Conservation (phyloP, 345 rosid species). For the Eucalyptus pauciflora region DNA sequence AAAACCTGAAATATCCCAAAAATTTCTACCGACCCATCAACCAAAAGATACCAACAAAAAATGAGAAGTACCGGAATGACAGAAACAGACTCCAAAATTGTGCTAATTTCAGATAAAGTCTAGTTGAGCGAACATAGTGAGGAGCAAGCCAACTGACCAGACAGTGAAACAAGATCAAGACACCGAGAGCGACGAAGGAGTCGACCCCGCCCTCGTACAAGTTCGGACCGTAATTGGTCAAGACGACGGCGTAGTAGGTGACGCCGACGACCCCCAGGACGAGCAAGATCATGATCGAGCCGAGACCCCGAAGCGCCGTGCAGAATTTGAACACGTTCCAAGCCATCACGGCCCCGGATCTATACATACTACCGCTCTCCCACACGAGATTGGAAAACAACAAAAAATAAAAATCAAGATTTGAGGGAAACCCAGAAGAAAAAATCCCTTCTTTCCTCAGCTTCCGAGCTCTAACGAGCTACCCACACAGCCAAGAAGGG, state of each 20-base stretch:
- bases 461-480: background rate
- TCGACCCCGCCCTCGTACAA: slow-evolving; percentile 56
- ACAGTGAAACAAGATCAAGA: slow-evolving; percentile 65
- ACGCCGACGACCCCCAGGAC: slow-evolving; percentile 92
- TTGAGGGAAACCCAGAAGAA: background rate
- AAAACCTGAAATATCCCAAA: background rate
- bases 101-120: background rate
- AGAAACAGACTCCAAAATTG: background rate
- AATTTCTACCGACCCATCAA: background rate
- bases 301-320: slow-evolving; percentile 82
- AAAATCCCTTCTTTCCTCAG: background rate
- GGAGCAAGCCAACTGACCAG: slow-evolving; percentile 28
- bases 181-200: slow-evolving; percentile 39
- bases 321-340: slow-evolving; percentile 99
- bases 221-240: slow-evolving; percentile 81
- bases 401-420: background rate
- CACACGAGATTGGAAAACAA: background rate
- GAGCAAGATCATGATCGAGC: slow-evolving; percentile 93
- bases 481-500: background rate
- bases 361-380: background rate
- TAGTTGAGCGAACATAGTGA: background rate
- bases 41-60: background rate
- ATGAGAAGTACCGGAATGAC: background rate
- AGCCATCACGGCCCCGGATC: slow-evolving; percentile 43
- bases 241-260: slow-evolving; percentile 83